phyloP scores from a whole-genome alignment of 352 stramenopile genomes.

The Globisporangium abappressorium region DNA sequence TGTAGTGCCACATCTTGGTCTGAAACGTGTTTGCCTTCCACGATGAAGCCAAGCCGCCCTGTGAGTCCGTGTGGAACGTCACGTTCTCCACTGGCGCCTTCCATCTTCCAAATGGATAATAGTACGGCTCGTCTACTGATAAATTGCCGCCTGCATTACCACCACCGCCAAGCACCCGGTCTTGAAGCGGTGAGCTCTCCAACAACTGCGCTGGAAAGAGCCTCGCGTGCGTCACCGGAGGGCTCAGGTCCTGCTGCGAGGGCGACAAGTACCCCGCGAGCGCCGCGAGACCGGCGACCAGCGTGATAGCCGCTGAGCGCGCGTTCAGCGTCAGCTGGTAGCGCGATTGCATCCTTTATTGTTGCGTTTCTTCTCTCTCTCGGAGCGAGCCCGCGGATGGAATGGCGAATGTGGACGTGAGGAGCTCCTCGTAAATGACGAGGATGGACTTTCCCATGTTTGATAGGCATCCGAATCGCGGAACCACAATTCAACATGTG shows the following conservation, averaged over 20 bases:
- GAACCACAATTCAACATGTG: too few species aligned
- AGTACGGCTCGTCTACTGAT: conserved; percentile 1
- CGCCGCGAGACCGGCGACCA: conserved; percentile 17
- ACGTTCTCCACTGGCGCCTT: conserved; percentile 22
- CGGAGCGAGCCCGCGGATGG: too few species aligned
- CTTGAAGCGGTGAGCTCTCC: conserved; percentile 15
- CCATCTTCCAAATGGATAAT: conserved; percentile 37
- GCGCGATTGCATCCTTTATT: conserved; percentile 3
- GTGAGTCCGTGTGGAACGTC: conserved; percentile 29
- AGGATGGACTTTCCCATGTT: neutral
- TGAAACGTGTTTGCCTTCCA: conserved; percentile 16
- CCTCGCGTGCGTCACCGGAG: conserved; percentile 17
- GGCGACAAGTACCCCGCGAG: conserved; percentile 26
- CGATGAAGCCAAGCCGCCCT: neutral
- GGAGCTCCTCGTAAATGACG: neutral
- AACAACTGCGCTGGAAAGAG: conserved; percentile 27
- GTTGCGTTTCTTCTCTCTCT: neutral
- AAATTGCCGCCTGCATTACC: neutral
- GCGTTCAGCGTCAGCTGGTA: conserved; percentile 10
- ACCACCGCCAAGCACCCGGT: conserved; percentile 15
- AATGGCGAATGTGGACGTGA: neutral
- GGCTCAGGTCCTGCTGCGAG: conserved; percentile 23
- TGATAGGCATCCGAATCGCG: neutral
- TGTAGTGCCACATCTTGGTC: conserved; percentile 50
- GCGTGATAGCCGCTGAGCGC: conserved; percentile 1